Evolutionary conservation across 495 filamentous ascomycete species (phyloP).

Genomic region (Evernia prunastri): DNA sequence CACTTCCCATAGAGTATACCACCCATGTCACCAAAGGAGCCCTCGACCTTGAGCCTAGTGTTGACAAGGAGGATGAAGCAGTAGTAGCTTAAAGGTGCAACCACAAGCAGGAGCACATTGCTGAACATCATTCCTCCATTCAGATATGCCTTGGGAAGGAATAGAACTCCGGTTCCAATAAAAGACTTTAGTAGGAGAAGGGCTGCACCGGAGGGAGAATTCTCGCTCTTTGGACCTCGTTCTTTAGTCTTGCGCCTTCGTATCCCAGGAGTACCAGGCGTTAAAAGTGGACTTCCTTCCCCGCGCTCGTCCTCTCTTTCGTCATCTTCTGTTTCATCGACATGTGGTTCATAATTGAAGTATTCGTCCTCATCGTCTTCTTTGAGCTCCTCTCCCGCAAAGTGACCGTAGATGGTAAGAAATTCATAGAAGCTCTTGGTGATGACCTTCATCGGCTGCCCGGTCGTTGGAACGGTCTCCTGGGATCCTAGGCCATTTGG

Average conservation of each 20-base stretch:
- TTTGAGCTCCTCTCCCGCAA: slow-evolving; percentile 91
- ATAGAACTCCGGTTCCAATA: slow-evolving; percentile 94
- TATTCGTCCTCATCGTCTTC: slow-evolving; percentile 96
- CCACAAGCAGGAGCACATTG: slow-evolving; percentile 75
- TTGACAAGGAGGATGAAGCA: slow-evolving; percentile 90
- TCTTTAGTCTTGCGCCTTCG: slow-evolving; percentile 65
- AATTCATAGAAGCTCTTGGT: slow-evolving; percentile 94
- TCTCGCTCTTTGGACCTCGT: slow-evolving; percentile 63
- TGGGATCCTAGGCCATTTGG: slow-evolving; percentile 6
- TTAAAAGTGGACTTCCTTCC: slow-evolving; percentile 76
- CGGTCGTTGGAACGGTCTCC: slow-evolving; percentile 32
- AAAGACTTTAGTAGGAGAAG: slow-evolving; percentile 91
- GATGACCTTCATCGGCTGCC: slow-evolving; percentile 56
- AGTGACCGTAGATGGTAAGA: slow-evolving; percentile 89
- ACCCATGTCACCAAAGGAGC: slow-evolving; percentile 94
- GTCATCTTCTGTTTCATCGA: slow-evolving; percentile 43
- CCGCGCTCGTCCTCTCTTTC: slow-evolving; percentile 64
- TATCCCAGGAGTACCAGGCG: slow-evolving; percentile 54
- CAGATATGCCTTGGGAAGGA: slow-evolving; percentile 84
- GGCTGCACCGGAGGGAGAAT: slow-evolving; percentile 64
- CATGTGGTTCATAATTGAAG: slow-evolving; percentile 63
- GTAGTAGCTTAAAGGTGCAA: slow-evolving; percentile 85
- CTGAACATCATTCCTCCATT: slow-evolving; percentile 98
- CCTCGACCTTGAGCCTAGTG: slow-evolving; percentile 74
- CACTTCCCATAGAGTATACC: slow-evolving; percentile 82